These are phyloP conservation scores for Esteya vermicola DNA, from an alignment of 2,329 filamentous ascomycete genomes.

Conservation along the genomic window DNA sequence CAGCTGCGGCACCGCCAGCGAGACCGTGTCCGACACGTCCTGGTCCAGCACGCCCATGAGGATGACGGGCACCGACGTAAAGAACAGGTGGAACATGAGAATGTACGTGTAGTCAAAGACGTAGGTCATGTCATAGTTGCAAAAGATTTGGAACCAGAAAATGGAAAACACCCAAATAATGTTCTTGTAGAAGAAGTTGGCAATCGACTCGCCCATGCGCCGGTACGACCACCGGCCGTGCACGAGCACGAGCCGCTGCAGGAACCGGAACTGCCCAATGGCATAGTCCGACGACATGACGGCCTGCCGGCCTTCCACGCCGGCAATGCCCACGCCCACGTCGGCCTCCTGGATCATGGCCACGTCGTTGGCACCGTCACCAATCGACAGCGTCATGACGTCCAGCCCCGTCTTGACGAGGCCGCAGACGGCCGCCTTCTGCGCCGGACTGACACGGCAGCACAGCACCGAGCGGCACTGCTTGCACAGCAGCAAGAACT, in stretches of 20 bases:
- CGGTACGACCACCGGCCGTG: constrained; percentile 96
- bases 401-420: constrained; percentile 93
- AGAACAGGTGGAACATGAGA: constrained; percentile 87
- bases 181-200: constrained; percentile 99
- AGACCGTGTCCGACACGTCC: constrained; percentile 88
- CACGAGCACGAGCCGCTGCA: constrained; percentile 73
- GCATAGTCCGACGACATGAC: constrained; percentile 96
- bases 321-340: constrained; percentile 90
- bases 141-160: constrained; percentile 96
- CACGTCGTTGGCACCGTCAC: constrained; percentile 90
- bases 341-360: constrained; percentile 97
- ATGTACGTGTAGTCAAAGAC: constrained; percentile 98
- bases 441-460: constrained; percentile 90
- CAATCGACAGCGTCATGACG: constrained; percentile 89
- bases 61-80: constrained; percentile 88
- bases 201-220: constrained; percentile 79
- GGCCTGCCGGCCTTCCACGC: constrained; percentile 81
- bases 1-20: constrained; percentile 83
- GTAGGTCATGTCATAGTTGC: constrained; percentile 92
- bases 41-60: constrained; percentile 96
- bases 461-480: constrained; percentile 94
- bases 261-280: constrained; percentile 84
- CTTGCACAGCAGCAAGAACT: constrained; percentile 90
- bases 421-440: constrained; percentile 91
- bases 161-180: constrained; percentile 93